A percentile compares a stretch with the other conserved stretches of the same genome.
These are phyloP conservation scores for Bruguiera sexangula DNA, from an alignment of 345 rosid genomes.

Conservation along the genomic window DNA sequence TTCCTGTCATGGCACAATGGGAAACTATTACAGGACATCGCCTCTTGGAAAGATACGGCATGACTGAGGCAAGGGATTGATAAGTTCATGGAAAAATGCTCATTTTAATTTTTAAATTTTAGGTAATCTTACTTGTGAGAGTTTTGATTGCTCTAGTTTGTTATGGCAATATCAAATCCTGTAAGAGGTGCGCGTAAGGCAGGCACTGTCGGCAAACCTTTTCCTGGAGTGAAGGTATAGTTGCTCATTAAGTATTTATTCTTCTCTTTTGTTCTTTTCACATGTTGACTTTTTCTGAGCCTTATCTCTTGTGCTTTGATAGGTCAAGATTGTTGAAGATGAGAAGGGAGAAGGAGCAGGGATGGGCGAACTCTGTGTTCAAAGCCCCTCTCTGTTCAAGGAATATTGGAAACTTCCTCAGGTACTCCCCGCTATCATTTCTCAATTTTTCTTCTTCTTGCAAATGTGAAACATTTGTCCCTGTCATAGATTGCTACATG, in stretches of 20 bases:
- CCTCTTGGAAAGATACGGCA: conserved; percentile 95
- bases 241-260: neutral
- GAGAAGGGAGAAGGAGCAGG: conserved; percentile 46
- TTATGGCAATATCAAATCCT: conserved; percentile 96
- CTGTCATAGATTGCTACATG: too few species aligned
- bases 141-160: conserved; percentile 51
- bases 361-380: conserved; percentile 82
- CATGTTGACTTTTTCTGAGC: conserved; percentile 2
- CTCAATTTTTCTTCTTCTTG: too few species aligned
- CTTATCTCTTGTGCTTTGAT: conserved; percentile 7
- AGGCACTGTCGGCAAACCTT: conserved; percentile 96
- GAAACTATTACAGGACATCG: conserved; percentile 91
- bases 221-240: conserved; percentile 90
- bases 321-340: conserved; percentile 75
- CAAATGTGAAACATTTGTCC: too few species aligned
- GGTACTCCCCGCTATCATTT: conserved; percentile 29
- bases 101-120: neutral
- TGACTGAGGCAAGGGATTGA: conserved; percentile 75
- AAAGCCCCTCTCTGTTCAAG: conserved; percentile 90
- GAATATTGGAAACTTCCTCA: conserved; percentile 97
- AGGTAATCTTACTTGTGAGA: neutral
- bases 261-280: neutral
- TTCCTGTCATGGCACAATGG: conserved; percentile 92
- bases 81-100: neutral
- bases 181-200: conserved; percentile 69